Conservation (phyloP, 805 yeast genomes). For the Citeromyces nyonsensis region DNA sequence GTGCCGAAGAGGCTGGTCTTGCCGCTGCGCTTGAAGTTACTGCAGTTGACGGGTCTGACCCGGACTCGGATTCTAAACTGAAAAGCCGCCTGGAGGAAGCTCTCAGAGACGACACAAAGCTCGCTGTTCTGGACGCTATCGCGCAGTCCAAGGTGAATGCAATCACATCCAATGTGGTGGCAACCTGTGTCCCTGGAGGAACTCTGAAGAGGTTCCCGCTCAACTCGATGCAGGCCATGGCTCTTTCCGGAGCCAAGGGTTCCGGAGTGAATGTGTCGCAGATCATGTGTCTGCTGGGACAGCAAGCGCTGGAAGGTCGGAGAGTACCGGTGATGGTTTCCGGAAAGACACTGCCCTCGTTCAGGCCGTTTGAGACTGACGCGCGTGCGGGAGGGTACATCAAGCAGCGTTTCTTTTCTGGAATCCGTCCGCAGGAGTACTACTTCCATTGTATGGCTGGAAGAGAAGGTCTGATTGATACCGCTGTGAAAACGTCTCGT, state of each 20-base stretch:
- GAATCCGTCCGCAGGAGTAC: slow-evolving; percentile 95
- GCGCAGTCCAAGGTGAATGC: slow-evolving; percentile 86
- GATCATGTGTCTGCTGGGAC: slow-evolving; percentile 98
- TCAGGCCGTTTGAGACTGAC: slow-evolving; percentile 92
- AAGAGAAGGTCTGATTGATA: slow-evolving; percentile 98
- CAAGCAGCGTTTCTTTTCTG: slow-evolving; percentile 93
- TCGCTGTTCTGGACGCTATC: slow-evolving; percentile 90
- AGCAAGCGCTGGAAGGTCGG: slow-evolving; percentile 97
- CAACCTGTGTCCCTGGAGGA: slow-evolving; percentile 90
- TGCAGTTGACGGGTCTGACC: slow-evolving; percentile 37
- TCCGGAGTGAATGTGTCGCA: slow-evolving; percentile 97
- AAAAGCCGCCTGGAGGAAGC: slow-evolving; percentile 86
- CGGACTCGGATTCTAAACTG: slow-evolving; percentile 41
- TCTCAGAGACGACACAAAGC: slow-evolving; percentile 80
- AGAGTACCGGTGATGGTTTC: slow-evolving; percentile 99
- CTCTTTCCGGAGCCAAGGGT: slow-evolving; percentile 97
- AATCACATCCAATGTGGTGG: slow-evolving; percentile 87
- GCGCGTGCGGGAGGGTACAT: slow-evolving; percentile 98
- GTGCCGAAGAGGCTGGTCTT: slow-evolving; percentile 70
- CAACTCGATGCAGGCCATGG: slow-evolving; percentile 98
- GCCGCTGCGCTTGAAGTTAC: slow-evolving; percentile 89
- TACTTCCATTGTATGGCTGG: slow-evolving; percentile 99
- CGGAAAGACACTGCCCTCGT: slow-evolving; percentile 93
- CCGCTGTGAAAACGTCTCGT: slow-evolving; percentile 96
- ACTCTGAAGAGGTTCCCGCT: slow-evolving; percentile 91